phyloP scores from a whole-genome alignment of 768 basidiomycete species.

The Amanita subjunquillea region DNA sequence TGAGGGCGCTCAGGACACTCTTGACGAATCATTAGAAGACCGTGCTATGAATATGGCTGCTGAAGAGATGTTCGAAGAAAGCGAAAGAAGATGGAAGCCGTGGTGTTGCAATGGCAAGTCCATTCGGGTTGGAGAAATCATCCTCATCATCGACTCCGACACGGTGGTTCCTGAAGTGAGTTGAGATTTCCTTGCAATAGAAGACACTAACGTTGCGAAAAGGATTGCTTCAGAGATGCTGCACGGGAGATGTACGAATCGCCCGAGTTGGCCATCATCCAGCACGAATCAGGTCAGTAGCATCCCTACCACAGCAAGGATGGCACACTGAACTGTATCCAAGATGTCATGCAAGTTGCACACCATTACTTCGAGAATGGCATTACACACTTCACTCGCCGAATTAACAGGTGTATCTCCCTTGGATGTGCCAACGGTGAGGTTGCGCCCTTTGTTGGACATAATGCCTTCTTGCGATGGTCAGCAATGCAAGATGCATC shows the following conservation, averaged over 20 bases:
- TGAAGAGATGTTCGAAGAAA: constrained; percentile 61
- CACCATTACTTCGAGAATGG: constrained; percentile 88
- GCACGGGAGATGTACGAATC: constrained; percentile 75
- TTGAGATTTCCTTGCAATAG: neutral
- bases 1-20: constrained; percentile 28
- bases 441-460: constrained; percentile 76
- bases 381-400: constrained; percentile 81
- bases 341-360: constrained; percentile 82
- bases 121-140: constrained; percentile 66
- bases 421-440: constrained; percentile 75
- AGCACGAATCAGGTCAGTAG: constrained; percentile 65
- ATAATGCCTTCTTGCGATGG: constrained; percentile 86
- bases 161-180: constrained; percentile 61
- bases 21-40: constrained; percentile 54
- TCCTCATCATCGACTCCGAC: constrained; percentile 77
- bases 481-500: constrained; percentile 79
- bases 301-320: neutral
- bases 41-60: constrained; percentile 63
- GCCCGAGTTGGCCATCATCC: constrained; percentile 79
- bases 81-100: constrained; percentile 41
- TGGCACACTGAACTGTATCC: neutral
- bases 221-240: constrained; percentile 84
- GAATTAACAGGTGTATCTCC: constrained; percentile 76
- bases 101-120: constrained; percentile 71
- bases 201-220: neutral